Percentiles rank a stretch among this genome's conserved stretches.
Evolutionary conservation across 371 early-diverging fungal genomes (phyloP).

Genomic region (Lichtheimia ornata): DNA sequence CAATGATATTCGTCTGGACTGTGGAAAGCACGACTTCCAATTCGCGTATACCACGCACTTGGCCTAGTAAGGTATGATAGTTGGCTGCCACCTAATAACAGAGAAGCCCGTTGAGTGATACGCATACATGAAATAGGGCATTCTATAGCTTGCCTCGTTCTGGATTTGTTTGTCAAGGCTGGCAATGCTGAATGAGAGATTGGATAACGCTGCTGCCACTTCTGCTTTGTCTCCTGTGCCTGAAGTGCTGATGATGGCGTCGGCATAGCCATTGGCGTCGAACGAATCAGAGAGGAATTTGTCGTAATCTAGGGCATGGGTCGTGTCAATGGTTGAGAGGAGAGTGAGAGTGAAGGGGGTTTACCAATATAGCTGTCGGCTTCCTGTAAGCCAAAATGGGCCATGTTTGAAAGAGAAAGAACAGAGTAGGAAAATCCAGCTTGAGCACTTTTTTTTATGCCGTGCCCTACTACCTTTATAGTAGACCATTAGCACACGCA

Average conservation of each 20-base stretch:
- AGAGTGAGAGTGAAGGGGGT: not conserved
- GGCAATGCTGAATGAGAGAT: conserved; percentile 73
- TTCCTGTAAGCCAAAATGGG: conserved; percentile 24
- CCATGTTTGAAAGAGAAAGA: not conserved
- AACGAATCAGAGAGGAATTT: conserved; percentile 60
- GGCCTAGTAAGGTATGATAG: conserved; percentile 70
- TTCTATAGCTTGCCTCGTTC: conserved; percentile 56
- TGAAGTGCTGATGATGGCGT: conserved; percentile 54
- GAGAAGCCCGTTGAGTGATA: not conserved
- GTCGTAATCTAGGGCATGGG: conserved; percentile 50
- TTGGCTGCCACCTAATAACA: conserved; percentile 63
- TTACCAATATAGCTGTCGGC: conserved; percentile 33
- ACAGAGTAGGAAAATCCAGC: too few species aligned
- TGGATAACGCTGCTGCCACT: conserved; percentile 68
- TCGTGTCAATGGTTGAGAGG: not conserved
- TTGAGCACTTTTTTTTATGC: not conserved
- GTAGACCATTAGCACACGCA: too few species aligned
- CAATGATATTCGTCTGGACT: conserved; percentile 56
- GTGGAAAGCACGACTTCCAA: conserved; percentile 59
- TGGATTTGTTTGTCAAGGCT: conserved; percentile 77
- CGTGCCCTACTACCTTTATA: not conserved
- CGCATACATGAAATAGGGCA: too few species aligned
- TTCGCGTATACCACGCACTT: conserved; percentile 71
- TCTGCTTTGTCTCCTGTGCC: conserved; percentile 54
- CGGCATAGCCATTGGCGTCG: conserved; percentile 62